These are phyloP conservation scores for Gymnopilus junonius DNA, from an alignment of 768 basidiomycete species.

Conservation along the genomic window DNA sequence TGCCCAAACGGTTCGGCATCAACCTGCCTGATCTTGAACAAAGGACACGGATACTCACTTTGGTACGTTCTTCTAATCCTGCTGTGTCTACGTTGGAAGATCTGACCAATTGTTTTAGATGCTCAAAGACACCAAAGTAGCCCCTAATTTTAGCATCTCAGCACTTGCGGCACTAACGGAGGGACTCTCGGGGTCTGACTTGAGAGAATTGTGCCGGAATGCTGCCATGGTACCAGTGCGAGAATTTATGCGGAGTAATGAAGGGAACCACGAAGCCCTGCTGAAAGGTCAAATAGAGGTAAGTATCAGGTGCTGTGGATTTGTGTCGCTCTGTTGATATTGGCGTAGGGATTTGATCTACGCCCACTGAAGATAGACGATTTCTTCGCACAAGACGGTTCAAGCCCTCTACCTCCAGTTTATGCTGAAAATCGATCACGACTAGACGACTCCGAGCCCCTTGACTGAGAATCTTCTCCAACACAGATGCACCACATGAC, in stretches of 20 bases:
- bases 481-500: conserved; percentile 2
- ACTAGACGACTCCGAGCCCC: conserved; percentile 22
- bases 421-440: conserved; percentile 27
- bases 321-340: not conserved
- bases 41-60: conserved; percentile 78
- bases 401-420: conserved; percentile 38
- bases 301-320: conserved; percentile 4
- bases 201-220: conserved; percentile 90
- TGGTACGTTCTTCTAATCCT: conserved; percentile 52
- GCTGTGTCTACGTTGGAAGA: not conserved
- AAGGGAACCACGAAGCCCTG: conserved; percentile 43
- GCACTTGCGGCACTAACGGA: conserved; percentile 69
- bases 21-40: conserved; percentile 79
- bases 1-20: conserved; percentile 96
- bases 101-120: conserved; percentile 56
- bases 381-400: conserved; percentile 56
- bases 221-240: conserved; percentile 94
- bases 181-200: conserved; percentile 87
- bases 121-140: conserved; percentile 77
- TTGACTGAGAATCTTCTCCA: conserved; percentile 14
- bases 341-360: conserved; percentile 72
- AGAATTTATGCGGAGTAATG: conserved; percentile 70
- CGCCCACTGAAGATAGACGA: conserved; percentile 75
- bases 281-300: conserved; percentile 57
- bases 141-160: conserved; percentile 62